Conservation (phyloP, 805 yeast species). For the Kodamaea nitidulidarum region DNA sequence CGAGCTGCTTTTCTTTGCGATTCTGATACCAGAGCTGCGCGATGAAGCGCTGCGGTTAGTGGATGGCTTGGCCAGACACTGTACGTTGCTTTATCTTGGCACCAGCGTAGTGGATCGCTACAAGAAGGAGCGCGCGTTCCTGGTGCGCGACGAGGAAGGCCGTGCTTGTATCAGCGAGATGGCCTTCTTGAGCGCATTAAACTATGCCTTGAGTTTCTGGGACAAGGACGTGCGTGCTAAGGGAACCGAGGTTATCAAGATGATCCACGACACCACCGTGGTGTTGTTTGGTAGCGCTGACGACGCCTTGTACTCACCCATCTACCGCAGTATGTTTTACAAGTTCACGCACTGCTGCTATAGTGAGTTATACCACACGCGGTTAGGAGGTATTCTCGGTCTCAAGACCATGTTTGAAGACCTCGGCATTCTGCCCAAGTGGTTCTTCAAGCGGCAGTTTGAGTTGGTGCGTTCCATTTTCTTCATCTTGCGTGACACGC, state of each 20-base stretch:
- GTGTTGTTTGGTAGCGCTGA: conserved; percentile 64
- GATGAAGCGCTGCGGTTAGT: conserved; percentile 64
- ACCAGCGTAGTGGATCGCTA: conserved; percentile 66
- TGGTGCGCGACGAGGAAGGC: conserved; percentile 79
- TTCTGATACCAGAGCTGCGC: conserved; percentile 66
- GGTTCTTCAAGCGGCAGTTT: conserved; percentile 74
- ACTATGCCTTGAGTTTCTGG: conserved; percentile 77
- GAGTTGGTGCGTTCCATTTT: conserved; percentile 84
- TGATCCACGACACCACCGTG: conserved; percentile 57
- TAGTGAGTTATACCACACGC: conserved; percentile 80
- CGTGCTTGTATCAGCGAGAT: conserved; percentile 63
- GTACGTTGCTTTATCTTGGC: conserved; percentile 72
- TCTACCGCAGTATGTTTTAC: conserved; percentile 71
- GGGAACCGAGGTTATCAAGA: conserved; percentile 64
- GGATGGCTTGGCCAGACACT: conserved; percentile 69
- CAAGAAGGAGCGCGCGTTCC: conserved; percentile 64
- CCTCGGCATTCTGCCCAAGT: conserved; percentile 59
- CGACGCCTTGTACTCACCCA: conserved; percentile 65
- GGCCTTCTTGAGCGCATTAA: conserved; percentile 68
- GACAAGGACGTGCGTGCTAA: conserved; percentile 62
- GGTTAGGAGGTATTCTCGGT: conserved; percentile 87
- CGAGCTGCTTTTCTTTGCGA: conserved; percentile 70
- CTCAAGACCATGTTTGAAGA: conserved; percentile 68
- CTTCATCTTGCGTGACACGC: conserved; percentile 86
- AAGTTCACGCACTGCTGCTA: conserved; percentile 88